Evolutionary conservation across 805 yeast genomes (phyloP).

Genomic region (Zygosaccharomyces siamensis): DNA sequence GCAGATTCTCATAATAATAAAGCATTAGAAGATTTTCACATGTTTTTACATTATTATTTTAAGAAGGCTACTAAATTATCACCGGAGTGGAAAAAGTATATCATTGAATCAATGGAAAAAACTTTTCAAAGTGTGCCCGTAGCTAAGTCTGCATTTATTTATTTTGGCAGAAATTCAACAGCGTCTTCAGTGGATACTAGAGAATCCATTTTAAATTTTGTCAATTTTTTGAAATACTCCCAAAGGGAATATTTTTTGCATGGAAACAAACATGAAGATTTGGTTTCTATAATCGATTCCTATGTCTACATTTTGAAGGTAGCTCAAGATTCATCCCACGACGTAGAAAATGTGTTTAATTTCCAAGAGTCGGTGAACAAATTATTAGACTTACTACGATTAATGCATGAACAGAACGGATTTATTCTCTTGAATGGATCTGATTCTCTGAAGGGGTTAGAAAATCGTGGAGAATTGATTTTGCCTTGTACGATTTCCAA

Average conservation of each 20-base stretch:
- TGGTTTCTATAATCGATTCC: conserved; percentile 33
- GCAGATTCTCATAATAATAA: conserved; percentile 37
- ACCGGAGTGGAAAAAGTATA: conserved; percentile 25
- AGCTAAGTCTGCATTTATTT: conserved; percentile 36
- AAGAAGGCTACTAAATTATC: conserved; percentile 15
- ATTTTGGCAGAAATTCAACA: conserved; percentile 23
- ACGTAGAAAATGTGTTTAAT: conserved; percentile 20
- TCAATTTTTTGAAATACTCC: conserved; percentile 41
- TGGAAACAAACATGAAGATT: conserved; percentile 35
- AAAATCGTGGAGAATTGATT: conserved; percentile 15
- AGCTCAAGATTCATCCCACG: conserved; percentile 6
- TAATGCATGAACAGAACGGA: conserved; percentile 19
- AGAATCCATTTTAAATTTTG: conserved; percentile 33
- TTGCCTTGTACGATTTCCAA: conserved; percentile 20
- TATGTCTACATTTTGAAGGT: conserved; percentile 23
- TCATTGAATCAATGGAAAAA: conserved; percentile 36
- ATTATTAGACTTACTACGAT: conserved; percentile 12
- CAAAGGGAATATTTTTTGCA: conserved; percentile 37
- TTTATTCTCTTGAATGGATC: conserved; percentile 16
- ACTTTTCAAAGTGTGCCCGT: conserved; percentile 44
- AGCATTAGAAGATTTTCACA: conserved; percentile 32
- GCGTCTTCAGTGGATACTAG: conserved; percentile 25
- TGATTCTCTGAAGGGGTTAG: conserved; percentile 23
- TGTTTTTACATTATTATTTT: conserved; percentile 29
- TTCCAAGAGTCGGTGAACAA: conserved; percentile 9